phyloP scores from a whole-genome alignment of 352 stramenopile genomes.

The Blastocystis hominis region DNA sequence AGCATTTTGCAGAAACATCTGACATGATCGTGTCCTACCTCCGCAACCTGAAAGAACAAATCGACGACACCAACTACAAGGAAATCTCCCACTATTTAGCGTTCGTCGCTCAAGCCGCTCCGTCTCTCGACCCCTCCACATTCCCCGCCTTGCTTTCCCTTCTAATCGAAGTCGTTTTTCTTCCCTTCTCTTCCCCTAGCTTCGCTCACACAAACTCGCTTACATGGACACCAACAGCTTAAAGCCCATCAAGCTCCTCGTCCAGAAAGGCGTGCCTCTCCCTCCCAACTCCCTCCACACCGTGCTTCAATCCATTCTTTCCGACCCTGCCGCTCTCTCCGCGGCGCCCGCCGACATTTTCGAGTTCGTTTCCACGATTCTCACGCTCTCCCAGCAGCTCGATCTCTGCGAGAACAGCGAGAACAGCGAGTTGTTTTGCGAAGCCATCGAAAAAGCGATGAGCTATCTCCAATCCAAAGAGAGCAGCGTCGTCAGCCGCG shows the following conservation, averaged over 20 bases:
- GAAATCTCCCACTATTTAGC: constrained; percentile 7
- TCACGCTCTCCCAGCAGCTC: not conserved
- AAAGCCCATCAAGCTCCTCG: not conserved
- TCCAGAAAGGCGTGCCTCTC: not conserved
- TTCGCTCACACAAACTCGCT: not conserved
- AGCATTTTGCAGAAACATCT: not conserved
- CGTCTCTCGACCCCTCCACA: not conserved
- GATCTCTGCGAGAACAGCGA: not conserved
- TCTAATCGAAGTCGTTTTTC: not conserved
- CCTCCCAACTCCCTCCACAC: not conserved
- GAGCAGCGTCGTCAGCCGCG: not conserved
- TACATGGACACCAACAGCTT: constrained; percentile 9
- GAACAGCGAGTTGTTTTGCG: not conserved
- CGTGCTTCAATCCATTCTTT: not conserved
- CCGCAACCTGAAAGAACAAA: not conserved
- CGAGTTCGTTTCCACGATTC: not conserved
- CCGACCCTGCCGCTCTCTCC: not conserved
- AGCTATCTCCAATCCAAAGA: not conserved
- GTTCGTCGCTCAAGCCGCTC: not conserved
- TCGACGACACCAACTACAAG: not conserved
- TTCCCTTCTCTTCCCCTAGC: not conserved
- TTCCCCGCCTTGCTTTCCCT: not conserved
- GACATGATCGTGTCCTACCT: not conserved
- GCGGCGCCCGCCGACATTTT: not conserved
- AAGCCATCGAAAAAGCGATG: not conserved